Evolutionary conservation across 2,329 filamentous ascomycete genomes (phyloP), one percentile per base, ranked within the genome.

Genomic region (Aphanocladium album): DNA sequence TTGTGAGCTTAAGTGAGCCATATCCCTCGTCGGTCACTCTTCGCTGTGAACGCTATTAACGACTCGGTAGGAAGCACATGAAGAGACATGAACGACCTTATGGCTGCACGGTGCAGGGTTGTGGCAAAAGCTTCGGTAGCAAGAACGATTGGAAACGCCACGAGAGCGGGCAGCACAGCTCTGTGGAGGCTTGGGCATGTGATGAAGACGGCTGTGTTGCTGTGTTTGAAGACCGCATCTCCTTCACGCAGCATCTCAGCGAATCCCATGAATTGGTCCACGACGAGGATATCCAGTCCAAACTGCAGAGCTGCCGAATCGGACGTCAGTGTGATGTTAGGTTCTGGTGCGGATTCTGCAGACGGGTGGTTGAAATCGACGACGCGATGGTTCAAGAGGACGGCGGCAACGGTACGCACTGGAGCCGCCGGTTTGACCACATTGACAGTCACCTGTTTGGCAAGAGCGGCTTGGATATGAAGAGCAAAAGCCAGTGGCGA

Each of bases 81-180:
- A 93, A 91, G 70, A 85, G 92, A 1, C 93, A 97, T 71, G 81
- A 84, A 8, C 87, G 86, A 65, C 93, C 91, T 0, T 96, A 93
- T 64, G 87, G 86, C 14, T 97, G 93, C 72, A 96, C 91, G 0
- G 89, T 87, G 64, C 73, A 79, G 9, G 74, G 76, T 33, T 96
- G 93, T 68, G 72, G 75, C 53, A 92, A 91, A 69, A 79, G 71
- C 0, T 96, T 96, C 66, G 93, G 93, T n/a, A 93, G 89, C 72
- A 96, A 96, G 70, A 93, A 91, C 62, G 93, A 97, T 73, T 97
- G 86, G 93, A 96, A 96, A 71, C 85, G 93, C 1, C 93, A 97
- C 68, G 93, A 97, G 69, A 89, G 86, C 65, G 86, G 83, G 17
- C 89, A 93, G 68, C 92, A 96, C 71, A 85, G 83, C 63, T 84